phyloP scores from a whole-genome alignment of 345 rosid species.

The Eucalyptus erythrocorys region DNA sequence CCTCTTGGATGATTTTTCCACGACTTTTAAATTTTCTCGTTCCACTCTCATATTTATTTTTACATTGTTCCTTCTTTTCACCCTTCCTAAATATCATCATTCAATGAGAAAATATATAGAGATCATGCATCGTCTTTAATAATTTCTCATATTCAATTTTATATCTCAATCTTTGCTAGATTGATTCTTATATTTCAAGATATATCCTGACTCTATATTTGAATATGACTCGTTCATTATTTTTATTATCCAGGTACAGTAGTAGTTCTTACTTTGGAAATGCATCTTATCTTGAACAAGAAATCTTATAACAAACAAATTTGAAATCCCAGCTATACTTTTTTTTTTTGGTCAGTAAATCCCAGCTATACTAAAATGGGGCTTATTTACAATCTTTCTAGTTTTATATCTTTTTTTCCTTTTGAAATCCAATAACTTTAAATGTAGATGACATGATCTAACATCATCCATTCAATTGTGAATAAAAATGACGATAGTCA shows the following conservation, averaged over 20 bases:
- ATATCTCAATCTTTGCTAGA: accelerated
- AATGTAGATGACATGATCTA: not conserved
- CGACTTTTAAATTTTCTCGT: not conserved
- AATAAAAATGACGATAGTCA: not conserved
- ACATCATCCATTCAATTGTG: not conserved
- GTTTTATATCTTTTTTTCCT: not conserved
- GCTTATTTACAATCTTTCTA: not conserved
- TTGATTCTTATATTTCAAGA: not conserved
- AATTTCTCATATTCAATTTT: not conserved
- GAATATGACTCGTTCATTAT: accelerated
- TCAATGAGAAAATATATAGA: not conserved
- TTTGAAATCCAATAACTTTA: not conserved
- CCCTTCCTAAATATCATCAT: not conserved
- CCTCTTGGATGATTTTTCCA: not conserved
- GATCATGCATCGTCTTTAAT: not conserved
- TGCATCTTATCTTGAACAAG: not conserved
- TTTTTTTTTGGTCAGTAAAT: too few relatives aligned
- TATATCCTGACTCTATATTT: not conserved
- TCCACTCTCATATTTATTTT: not conserved
- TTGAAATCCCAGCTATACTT: not conserved
- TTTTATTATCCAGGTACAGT: not conserved
- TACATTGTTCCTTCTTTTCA: not conserved
- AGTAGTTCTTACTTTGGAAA: not conserved
- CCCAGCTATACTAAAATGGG: not conserved
- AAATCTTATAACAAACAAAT: not conserved